A percentile compares a stretch with the other conserved stretches of the same genome.
Conservation (phyloP, 2,329 filamentous ascomycete species). For the Fusarium sp. region DNA sequence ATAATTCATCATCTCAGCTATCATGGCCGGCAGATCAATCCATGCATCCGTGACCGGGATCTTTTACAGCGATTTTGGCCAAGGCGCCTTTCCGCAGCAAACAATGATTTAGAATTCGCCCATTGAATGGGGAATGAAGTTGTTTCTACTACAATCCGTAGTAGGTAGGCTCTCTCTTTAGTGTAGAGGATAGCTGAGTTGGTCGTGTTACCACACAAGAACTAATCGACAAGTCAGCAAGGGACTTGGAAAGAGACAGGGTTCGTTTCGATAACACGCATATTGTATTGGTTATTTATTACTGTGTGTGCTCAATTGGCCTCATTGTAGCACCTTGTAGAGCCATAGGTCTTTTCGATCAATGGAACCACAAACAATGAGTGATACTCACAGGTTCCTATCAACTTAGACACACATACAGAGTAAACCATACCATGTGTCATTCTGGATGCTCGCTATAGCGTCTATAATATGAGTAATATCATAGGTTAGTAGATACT, state of each 20-base stretch:
- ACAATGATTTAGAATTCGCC: background rate
- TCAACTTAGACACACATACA: background rate
- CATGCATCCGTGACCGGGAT: background rate
- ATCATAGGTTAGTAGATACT: background rate
- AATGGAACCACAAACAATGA: background rate
- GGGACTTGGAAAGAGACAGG: background rate
- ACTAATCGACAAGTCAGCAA: background rate
- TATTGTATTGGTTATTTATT: background rate
- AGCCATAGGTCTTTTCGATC: background rate
- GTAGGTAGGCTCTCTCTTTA: background rate
- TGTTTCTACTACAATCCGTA: too few species aligned
- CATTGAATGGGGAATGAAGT: background rate
- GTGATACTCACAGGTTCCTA: background rate
- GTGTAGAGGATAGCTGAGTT: background rate
- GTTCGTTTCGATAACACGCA: background rate
- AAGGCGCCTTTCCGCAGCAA: background rate
- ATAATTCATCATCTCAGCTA: constrained; percentile 1
- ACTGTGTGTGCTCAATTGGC: background rate
- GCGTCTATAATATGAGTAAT: background rate
- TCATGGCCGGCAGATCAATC: background rate
- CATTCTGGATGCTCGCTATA: background rate
- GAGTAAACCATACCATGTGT: too few species aligned
- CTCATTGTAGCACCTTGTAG: background rate
- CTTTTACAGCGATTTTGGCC: background rate
- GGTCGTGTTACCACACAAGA: background rate